phyloP scores from a whole-genome alignment of 2,329 filamentous ascomycete species.

The Beauveria varroae region DNA sequence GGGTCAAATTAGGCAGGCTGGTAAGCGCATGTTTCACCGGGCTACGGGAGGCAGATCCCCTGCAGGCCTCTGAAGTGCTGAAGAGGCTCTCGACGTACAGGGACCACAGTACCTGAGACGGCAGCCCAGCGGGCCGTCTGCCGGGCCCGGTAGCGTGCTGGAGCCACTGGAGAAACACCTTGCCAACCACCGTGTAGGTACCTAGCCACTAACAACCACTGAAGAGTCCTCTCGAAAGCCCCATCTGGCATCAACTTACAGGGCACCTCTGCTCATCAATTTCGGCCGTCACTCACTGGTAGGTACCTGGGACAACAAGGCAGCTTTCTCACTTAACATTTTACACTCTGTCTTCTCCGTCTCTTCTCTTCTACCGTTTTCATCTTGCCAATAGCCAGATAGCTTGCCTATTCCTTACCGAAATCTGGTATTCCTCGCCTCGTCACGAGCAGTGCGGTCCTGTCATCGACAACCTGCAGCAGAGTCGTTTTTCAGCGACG shows the following conservation, averaged over 20 bases:
- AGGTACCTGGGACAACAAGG: slow-evolving; percentile 6
- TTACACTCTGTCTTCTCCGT: slow-evolving; percentile 7
- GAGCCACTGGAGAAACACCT: background rate
- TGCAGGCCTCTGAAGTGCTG: background rate
- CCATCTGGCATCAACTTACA: background rate
- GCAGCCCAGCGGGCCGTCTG: slow-evolving; percentile 1
- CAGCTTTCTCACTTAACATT: slow-evolving; percentile 11
- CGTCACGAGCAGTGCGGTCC: background rate
- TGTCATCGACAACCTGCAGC: background rate
- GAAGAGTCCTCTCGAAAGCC: background rate
- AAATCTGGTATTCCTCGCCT: background rate
- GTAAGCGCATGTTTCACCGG: background rate
- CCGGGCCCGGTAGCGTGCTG: background rate
- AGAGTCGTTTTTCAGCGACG: background rate
- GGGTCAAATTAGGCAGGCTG: background rate
- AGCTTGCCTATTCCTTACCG: background rate
- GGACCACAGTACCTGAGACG: background rate
- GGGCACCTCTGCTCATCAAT: background rate
- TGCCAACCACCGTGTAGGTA: too few relatives aligned
- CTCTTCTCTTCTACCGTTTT: slow-evolving; percentile 6
- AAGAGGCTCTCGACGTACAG: background rate
- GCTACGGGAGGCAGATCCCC: background rate
- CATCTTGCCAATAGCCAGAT: slow-evolving; percentile 1
- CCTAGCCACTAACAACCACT: background rate
- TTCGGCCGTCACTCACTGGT: background rate